Base-by-base conservation (phyloP, 106 monocot species). In the Dactylorhiza incarnata region DNA sequence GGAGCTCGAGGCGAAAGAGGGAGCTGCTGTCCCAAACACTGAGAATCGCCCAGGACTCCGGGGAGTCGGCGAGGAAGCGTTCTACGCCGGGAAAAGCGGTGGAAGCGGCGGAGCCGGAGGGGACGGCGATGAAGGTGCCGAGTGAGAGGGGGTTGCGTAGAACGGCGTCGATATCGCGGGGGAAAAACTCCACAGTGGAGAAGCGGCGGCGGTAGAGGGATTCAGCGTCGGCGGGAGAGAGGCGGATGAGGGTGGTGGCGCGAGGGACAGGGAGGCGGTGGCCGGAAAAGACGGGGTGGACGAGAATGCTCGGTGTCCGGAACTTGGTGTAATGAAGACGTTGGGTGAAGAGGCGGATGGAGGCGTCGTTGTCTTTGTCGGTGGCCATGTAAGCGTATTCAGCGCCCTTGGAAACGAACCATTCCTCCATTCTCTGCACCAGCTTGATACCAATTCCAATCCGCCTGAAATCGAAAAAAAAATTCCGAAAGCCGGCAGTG, bases 341-440 rank as follows among this genome's bases (percentile, higher is more conserved):
- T 0, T 50, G 81, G n/a, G 84, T 90, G 81, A 94, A 94, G 14
- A 94, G 86, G 4, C 61, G 24, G 59, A 94, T 10, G 0, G 88
- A 90, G 7, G 90, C 83, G n/a, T 81, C 82, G 87, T 94, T 94
- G 82, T 78, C 88, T 11, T 83, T 86, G 48, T 88, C 90, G 3
- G 93, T 94, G 4, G 93, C 93, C 90, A 94, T 94, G 86, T 94
- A 94, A 3, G 90, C 68, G 79, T 94, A 94, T 76, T 94, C 93
- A 10, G 86, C 90, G 1, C 84, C 90, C 48, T 68, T 84, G 15
- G 71, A 58, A 5, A 74, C 3, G 75, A 94, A 94, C 93, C 93
- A 94, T 37, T 79, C 72, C 76, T 94, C 93, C 77, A 94, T 72
- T n/a, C 47, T 10, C 11, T 14, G 45, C 20, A 94, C 93, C 49